Evolutionary conservation across 2,329 filamentous ascomycete genomes (phyloP), one percentile per base, ranked within the genome.

Genomic region (Coniochaeta pulveracea): DNA sequence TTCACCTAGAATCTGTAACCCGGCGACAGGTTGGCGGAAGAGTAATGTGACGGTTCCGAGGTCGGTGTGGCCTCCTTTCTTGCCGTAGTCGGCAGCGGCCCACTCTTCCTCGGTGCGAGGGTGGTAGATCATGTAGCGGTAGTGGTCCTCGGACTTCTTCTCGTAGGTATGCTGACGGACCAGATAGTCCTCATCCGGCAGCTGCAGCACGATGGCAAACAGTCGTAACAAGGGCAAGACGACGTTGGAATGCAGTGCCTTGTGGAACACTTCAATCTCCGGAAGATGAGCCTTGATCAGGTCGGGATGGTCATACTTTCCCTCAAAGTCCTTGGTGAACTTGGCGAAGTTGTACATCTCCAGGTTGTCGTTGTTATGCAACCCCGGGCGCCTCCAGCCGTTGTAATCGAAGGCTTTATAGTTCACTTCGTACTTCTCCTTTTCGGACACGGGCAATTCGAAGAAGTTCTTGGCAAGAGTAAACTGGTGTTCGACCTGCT

Each of bases 341-440:
- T 76, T 76, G 34, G 69, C 66, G 6, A 75, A 64, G 44, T 76
- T 75, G 55, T 68, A 76, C 1, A 76, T 64, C 43, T 76, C 64
- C 19, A 72, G 57, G 38, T 74, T 75, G 43, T 76, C 71, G n/a
- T 18, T 25, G 34, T 38, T 36, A 4, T 40, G 35, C 9, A 43
- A 41, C 2, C 63, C 63, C 3, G 58, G 54, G 3, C 63, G 63
- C 22, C 61, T 50, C 39, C 65, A 67, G 10, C 66, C 66, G 37
- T 70, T 69, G 47, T 70, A 70, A 33, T 65, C 63, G n/a, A 64
- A 66, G 2, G 51, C 51, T 10, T 54, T 58, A 2, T 64, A 51
- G 31, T 64, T 58, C 10, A 50, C 47, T 14, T 39, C 39, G 40
- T 63, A 69, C 43, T 67, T 65, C 37, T 70, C 56, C 43, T 74